These are phyloP conservation scores for Stramenopiles sp. DNA, from an alignment of 352 stramenopile genomes.

Conservation along the genomic window DNA sequence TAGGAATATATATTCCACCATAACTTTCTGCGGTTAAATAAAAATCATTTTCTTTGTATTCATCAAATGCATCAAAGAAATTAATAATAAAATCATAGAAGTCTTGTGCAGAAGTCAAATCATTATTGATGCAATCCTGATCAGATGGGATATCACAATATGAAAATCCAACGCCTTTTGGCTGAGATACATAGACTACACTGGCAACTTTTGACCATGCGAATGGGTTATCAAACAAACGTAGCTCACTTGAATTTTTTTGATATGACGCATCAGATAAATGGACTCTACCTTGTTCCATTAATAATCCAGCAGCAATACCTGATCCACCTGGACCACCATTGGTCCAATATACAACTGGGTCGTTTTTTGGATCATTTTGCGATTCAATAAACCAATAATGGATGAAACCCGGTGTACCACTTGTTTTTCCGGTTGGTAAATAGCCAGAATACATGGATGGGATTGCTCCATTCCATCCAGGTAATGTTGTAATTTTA, in stretches of 20 bases:
- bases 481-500: neutral
- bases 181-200: constrained; percentile 63
- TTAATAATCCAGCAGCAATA: constrained; percentile 44
- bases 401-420: constrained; percentile 6
- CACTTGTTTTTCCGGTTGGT: neutral
- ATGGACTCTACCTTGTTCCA: constrained; percentile 38
- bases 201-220: constrained; percentile 61
- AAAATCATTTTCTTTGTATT: constrained; percentile 42
- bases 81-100: constrained; percentile 33
- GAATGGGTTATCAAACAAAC: constrained; percentile 32
- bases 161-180: constrained; percentile 54
- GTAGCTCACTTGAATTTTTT: constrained; percentile 30
- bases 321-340: constrained; percentile 61
- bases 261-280: constrained; percentile 30
- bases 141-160: constrained; percentile 26
- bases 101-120: constrained; percentile 27
- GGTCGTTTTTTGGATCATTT: constrained; percentile 33
- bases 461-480: neutral
- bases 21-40: constrained; percentile 86
- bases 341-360: constrained; percentile 69
- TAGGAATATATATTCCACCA: constrained; percentile 79
- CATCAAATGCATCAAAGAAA: constrained; percentile 48
- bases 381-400: constrained; percentile 46
- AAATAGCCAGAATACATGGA: neutral
- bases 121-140: constrained; percentile 25